Evolutionary conservation across 108 stramenopile species (phyloP), one percentile per base, ranked within the genome.

Genomic region (Pseudonitzschia pungens): DNA sequence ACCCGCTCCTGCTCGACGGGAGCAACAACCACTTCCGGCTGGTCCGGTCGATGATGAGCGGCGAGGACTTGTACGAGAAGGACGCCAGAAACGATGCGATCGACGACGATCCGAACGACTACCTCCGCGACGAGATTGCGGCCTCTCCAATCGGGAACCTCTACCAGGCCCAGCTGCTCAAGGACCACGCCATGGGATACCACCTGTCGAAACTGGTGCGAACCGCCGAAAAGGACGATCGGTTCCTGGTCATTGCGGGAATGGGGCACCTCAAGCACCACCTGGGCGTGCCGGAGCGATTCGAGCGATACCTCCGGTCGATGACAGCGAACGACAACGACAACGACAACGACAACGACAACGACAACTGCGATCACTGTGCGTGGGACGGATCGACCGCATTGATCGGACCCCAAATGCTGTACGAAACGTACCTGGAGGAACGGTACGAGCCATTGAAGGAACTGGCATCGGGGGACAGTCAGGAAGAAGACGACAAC

Each of bases 231-330:
- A 48, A 48, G 10, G 18, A 48, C 45, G 45, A 48, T 48, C 43
- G 53, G 15, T 40, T 62, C 24, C 69, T 76, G 29, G 60, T 76
- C 2, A 55, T 80, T 32, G 68, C 64, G 29, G 77, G 77, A 22
- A 72, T 66, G 43, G 77, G 77, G 16, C 77, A 78, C 41, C 14
- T 72, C 27, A 31, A 59, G 22, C 29, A 73, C 59, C 68, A 72
- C 62, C 57, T 53, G 28, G 74, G 79, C 4, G 75, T 80, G 11
- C 71, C 80, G 36, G 71, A 74, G 56, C 56, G 62, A 41, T 40
- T 65, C 15, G 56, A 48, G 18, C 14, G 18, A 4, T 48, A 48
- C 45, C 7, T 48, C 42, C 42, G 11, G 42, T 6, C 42, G 45
- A 12, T 11, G 14, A 12, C 45, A 1, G 14, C 45, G 45, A 48